phyloP scores from a whole-genome alignment of 1,284 basidiomycete species.

The Fomitopsis palustris region DNA sequence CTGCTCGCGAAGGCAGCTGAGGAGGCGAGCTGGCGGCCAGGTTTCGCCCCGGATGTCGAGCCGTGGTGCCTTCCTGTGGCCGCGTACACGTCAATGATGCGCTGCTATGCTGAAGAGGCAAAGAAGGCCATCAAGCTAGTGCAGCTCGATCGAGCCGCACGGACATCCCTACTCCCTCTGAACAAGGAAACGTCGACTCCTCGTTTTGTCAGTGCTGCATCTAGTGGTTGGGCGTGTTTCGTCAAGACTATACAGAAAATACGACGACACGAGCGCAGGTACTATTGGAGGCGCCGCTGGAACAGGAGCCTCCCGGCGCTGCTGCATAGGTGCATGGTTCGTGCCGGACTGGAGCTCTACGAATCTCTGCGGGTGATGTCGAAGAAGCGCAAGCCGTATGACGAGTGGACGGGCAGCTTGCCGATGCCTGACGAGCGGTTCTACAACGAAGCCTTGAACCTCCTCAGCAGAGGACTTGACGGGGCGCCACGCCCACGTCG shows the following conservation, averaged over 20 bases:
- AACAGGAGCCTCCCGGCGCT: slow-evolving; percentile 27
- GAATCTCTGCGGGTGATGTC: slow-evolving; percentile 18
- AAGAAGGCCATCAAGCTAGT: slow-evolving; percentile 23
- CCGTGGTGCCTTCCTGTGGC: slow-evolving; percentile 64
- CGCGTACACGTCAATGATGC: slow-evolving; percentile 71
- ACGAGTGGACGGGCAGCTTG: slow-evolving; percentile 25
- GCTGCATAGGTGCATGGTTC: slow-evolving; percentile 36
- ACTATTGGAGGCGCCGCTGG: slow-evolving; percentile 14
- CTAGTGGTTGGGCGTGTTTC: slow-evolving; percentile 36
- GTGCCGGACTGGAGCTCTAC: slow-evolving; percentile 31
- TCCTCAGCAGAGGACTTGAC: slow-evolving; percentile 37
- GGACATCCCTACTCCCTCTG: not conserved
- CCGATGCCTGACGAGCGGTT: slow-evolving; percentile 57
- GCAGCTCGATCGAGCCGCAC: not conserved
- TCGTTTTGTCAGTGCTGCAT: slow-evolving; percentile 15
- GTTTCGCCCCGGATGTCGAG: slow-evolving; percentile 20
- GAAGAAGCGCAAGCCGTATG: not conserved
- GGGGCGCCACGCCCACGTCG: slow-evolving; percentile 25
- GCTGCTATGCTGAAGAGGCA: slow-evolving; percentile 53
- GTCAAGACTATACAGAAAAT: slow-evolving; percentile 19
- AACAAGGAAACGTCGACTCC: slow-evolving; percentile 13
- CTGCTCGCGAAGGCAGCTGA: slow-evolving; percentile 53
- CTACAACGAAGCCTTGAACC: slow-evolving; percentile 58
- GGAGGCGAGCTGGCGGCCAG: slow-evolving; percentile 42
- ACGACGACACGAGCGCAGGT: not conserved